These are phyloP conservation scores for Colletotrichum coccodes DNA, from an alignment of 2,329 filamentous ascomycete genomes.

Conservation along the genomic window DNA sequence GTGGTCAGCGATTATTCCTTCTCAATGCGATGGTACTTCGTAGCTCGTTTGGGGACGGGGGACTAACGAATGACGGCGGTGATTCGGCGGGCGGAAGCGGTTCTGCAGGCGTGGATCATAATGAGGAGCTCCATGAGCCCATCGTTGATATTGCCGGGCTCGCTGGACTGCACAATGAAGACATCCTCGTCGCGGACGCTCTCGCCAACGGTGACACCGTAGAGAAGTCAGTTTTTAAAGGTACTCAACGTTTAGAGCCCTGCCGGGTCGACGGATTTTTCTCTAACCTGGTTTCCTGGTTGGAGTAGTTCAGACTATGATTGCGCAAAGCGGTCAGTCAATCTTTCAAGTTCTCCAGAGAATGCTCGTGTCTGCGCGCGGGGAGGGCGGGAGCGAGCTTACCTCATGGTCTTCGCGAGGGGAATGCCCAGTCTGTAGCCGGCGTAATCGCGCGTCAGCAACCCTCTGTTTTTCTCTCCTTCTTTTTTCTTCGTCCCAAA, in stretches of 20 bases:
- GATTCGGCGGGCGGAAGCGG: constrained; percentile 75
- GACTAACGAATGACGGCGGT: constrained; percentile 74
- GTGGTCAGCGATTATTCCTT: not conserved
- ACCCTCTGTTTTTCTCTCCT: not conserved
- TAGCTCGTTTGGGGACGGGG: not conserved
- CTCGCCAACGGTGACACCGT: constrained; percentile 85
- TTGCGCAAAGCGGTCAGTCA: not conserved
- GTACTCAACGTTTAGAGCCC: constrained; percentile 1
- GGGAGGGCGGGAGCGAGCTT: not conserved
- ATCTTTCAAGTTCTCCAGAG: constrained; percentile 69
- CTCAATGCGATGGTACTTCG: not conserved
- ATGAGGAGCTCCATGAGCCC: constrained; percentile 93
- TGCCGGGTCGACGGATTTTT: not conserved
- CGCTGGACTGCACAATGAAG: constrained; percentile 90
- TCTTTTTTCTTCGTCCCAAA: not conserved
- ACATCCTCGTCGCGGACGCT: constrained; percentile 84
- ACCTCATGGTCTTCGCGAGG: constrained; percentile 33
- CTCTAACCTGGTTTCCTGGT: constrained; percentile 69
- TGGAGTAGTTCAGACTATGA: constrained; percentile 74
- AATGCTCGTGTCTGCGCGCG: constrained; percentile 70
- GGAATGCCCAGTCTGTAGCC: constrained; percentile 26
- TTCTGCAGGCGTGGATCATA: constrained; percentile 86
- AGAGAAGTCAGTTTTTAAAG: constrained; percentile 25
- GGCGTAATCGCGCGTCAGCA: constrained; percentile 2
- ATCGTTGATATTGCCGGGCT: constrained; percentile 91